phyloP scores from a whole-genome alignment of 2,329 filamentous ascomycete species.

The Graphilbum sp. region DNA sequence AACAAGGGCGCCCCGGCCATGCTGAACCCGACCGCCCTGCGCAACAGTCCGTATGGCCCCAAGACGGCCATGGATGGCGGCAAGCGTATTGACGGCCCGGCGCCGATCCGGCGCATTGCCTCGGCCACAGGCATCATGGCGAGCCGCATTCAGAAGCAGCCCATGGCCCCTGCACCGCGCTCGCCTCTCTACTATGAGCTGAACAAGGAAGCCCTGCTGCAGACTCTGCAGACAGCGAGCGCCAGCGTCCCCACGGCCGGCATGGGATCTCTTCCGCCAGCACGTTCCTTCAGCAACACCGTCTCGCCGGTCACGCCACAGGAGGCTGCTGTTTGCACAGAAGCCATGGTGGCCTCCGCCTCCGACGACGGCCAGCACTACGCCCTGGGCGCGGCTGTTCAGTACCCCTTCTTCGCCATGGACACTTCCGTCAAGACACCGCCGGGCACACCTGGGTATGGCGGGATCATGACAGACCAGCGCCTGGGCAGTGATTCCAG shows the following conservation, averaged over 20 bases:
- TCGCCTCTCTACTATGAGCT: conserved; percentile 28
- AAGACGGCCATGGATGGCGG: conserved; percentile 31
- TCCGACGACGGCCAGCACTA: conserved; percentile 3
- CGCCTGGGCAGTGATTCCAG: conserved; percentile 21
- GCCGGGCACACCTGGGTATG: conserved; percentile 5
- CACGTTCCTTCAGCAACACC: conserved; percentile 2
- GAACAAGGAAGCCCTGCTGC: conserved; percentile 25
- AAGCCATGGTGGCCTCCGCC: background rate
- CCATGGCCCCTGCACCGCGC: conserved; percentile 17
- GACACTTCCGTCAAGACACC: conserved; percentile 5
- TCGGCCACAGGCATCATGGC: conserved; percentile 28
- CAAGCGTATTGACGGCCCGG: conserved; percentile 26
- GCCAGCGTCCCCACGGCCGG: conserved; percentile 20
- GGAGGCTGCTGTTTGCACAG: background rate
- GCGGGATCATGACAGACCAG: conserved; percentile 15
- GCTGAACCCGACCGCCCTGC: conserved; percentile 28
- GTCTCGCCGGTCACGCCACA: conserved; percentile 1
- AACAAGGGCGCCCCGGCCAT: conserved; percentile 31
- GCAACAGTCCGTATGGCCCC: conserved; percentile 26
- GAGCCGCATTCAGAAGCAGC: conserved; percentile 25
- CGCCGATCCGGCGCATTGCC: conserved; percentile 36
- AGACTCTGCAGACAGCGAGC: conserved; percentile 16
- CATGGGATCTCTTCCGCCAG: too few relatives aligned
- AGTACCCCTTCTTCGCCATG: conserved; percentile 1
- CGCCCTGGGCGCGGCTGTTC: background rate